Percentiles rank a stretch among this genome's conserved stretches.
phyloP scores from a whole-genome alignment of 2,329 filamentous ascomycete species.

The Ophiostoma angusticollis region DNA sequence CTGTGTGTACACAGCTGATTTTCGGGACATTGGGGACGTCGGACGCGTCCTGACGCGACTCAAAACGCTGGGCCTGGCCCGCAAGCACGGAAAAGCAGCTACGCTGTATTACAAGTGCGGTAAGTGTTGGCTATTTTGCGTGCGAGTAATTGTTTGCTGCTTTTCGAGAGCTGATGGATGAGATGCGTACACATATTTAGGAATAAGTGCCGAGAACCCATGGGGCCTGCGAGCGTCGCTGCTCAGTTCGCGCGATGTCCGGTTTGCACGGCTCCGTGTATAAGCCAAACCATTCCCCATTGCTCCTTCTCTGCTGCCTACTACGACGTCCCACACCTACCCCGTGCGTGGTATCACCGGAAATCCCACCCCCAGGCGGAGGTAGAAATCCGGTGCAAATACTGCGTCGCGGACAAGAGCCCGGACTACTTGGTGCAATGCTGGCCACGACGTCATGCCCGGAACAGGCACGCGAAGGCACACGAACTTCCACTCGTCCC shows the following conservation, averaged over 20 bases:
- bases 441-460: too few relatives aligned
- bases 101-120: constrained; percentile 78
- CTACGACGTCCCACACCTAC: too few relatives aligned
- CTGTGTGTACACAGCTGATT: constrained; percentile 69
- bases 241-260: constrained; percentile 10
- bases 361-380: too few relatives aligned
- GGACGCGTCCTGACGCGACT: constrained; percentile 52
- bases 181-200: constrained; percentile 56
- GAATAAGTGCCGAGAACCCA: constrained; percentile 45
- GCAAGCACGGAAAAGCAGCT: constrained; percentile 24
- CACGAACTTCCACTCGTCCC: too few relatives aligned
- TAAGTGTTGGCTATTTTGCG: constrained; percentile 23
- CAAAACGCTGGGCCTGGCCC: constrained; percentile 47
- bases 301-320: too few relatives aligned
- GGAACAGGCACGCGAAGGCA: too few relatives aligned
- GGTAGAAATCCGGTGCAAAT: too few relatives aligned
- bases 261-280: constrained; percentile 3
- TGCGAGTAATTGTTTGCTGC: too few relatives aligned
- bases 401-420: too few relatives aligned
- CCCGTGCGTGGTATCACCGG: too few relatives aligned
- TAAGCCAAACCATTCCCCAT: too few relatives aligned
- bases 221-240: constrained; percentile 45
- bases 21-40: constrained; percentile 55
- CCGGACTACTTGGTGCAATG: too few relatives aligned
- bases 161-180: not conserved